phyloP scores from a whole-genome alignment of 78 protist species.

The Cyanophora paradoxa region DNA sequence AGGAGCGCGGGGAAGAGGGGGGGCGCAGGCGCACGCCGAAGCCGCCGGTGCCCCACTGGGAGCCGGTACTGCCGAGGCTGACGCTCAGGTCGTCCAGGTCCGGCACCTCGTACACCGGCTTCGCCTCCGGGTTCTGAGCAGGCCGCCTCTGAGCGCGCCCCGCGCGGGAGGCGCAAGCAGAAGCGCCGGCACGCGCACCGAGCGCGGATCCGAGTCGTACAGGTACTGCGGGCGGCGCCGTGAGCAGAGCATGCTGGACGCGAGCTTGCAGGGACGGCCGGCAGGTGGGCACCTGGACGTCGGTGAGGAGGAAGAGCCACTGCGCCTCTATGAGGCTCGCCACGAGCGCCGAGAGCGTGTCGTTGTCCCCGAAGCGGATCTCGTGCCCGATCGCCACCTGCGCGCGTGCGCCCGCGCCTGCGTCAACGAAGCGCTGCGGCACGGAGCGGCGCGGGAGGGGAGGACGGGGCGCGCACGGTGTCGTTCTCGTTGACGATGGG shows the following conservation, averaged over 20 bases:
- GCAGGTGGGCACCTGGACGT: conserved; percentile 39
- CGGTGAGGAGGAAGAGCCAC: conserved; percentile 41
- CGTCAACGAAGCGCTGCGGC: too few species aligned
- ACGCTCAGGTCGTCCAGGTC: conserved; percentile 2
- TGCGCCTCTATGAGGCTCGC: conserved; percentile 36
- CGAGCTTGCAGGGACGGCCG: conserved; percentile 16
- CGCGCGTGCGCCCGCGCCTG: too few species aligned
- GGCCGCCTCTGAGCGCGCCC: too few species aligned
- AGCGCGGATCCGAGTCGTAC: too few species aligned
- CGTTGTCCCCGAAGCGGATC: conserved; percentile 50
- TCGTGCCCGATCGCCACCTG: too few species aligned
- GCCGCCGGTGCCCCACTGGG: conserved; percentile 45
- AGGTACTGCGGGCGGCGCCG: too few species aligned
- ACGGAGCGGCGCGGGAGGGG: too few species aligned
- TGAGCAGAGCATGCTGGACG: too few species aligned
- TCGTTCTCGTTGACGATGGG: conserved; percentile 54
- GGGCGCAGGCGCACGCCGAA: conserved; percentile 26
- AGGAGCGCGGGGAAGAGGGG: too few species aligned
- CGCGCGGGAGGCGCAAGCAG: too few species aligned
- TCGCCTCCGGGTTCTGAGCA: not conserved
- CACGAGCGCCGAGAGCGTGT: conserved; percentile 47
- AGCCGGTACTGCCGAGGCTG: not conserved
- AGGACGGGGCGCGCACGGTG: conserved; percentile 17
- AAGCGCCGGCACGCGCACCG: too few species aligned
- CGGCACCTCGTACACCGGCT: conserved; percentile 18